A percentile compares a stretch with the other conserved stretches of the same genome.
These are phyloP conservation scores for Trametes polyzona DNA, from an alignment of 1,284 basidiomycete genomes.

Conservation along the genomic window DNA sequence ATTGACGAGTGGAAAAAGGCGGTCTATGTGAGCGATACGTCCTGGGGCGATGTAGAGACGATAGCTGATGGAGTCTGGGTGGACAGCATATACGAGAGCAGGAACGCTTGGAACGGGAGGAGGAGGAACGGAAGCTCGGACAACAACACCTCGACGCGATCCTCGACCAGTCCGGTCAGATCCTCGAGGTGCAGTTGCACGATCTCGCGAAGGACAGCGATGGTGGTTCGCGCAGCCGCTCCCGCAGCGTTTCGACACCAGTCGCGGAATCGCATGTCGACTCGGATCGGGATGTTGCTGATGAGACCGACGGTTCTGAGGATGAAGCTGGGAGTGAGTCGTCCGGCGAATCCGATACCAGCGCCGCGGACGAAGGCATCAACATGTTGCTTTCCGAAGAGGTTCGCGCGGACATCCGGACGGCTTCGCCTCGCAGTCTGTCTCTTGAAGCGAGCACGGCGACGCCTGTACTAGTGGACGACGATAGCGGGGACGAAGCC, in stretches of 20 bases:
- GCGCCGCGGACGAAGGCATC: slow-evolving; percentile 16
- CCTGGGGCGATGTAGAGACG: neutral
- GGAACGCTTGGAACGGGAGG: slow-evolving; percentile 58
- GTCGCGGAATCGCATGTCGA: slow-evolving; percentile 38
- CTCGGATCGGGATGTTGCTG: slow-evolving; percentile 21
- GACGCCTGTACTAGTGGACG: neutral
- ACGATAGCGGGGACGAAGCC: slow-evolving; percentile 1
- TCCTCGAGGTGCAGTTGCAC: slow-evolving; percentile 83
- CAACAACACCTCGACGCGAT: slow-evolving; percentile 91
- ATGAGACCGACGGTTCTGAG: neutral
- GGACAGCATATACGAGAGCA: slow-evolving; percentile 74
- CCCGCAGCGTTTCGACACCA: slow-evolving; percentile 51
- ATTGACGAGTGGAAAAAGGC: slow-evolving; percentile 89
- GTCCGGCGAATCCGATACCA: slow-evolving; percentile 8
- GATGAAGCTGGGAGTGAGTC: neutral
- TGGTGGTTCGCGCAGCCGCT: slow-evolving; percentile 54
- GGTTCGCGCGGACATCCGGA: neutral
- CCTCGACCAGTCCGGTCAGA: slow-evolving; percentile 86
- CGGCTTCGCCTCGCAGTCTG: slow-evolving; percentile 3
- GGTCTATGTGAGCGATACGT: slow-evolving; percentile 67
- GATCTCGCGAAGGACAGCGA: slow-evolving; percentile 51
- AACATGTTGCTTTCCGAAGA: slow-evolving; percentile 20
- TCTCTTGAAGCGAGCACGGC: slow-evolving; percentile 10
- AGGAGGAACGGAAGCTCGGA: slow-evolving; percentile 69
- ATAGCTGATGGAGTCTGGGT: neutral